Evolutionary conservation across 495 filamentous ascomycete genomes (phyloP).

Genomic region (Penicillium dipodomyicola): DNA sequence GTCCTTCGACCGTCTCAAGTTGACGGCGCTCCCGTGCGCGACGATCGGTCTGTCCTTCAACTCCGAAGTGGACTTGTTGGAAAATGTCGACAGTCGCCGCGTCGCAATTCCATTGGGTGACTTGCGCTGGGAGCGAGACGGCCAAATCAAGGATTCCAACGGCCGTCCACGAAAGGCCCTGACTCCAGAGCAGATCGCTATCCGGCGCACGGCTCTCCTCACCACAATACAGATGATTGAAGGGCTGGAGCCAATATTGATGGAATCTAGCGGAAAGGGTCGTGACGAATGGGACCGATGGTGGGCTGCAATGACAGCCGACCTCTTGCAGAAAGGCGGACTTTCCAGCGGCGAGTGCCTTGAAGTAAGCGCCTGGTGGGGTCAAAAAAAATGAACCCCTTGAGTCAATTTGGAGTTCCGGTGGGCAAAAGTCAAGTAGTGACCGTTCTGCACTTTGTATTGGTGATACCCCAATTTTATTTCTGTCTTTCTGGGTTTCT

Average conservation of each 20-base stretch:
- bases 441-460: constrained; percentile 44
- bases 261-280: constrained; percentile 79
- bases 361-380: constrained; percentile 95
- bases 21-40: constrained; percentile 77
- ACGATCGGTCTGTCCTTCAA: constrained; percentile 72
- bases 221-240: constrained; percentile 87
- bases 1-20: constrained; percentile 66
- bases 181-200: constrained; percentile 67
- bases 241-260: constrained; percentile 76
- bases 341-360: constrained; percentile 84
- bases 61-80: constrained; percentile 73
- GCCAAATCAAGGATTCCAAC: constrained; percentile 36
- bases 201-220: constrained; percentile 74
- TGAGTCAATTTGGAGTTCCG: constrained; percentile 29
- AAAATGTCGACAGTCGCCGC: constrained; percentile 66
- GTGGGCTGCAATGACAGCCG: constrained; percentile 82
- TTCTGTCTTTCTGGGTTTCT: constrained; percentile 26
- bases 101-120: constrained; percentile 85
- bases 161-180: constrained; percentile 49
- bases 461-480: constrained; percentile 46
- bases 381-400: constrained; percentile 56
- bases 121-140: constrained; percentile 82
- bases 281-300: constrained; percentile 91
- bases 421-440: constrained; percentile 27
- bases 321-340: constrained; percentile 75